Evolutionary conservation across 768 basidiomycete genomes (phyloP).

Genomic region (Tylopilus subfusipes): DNA sequence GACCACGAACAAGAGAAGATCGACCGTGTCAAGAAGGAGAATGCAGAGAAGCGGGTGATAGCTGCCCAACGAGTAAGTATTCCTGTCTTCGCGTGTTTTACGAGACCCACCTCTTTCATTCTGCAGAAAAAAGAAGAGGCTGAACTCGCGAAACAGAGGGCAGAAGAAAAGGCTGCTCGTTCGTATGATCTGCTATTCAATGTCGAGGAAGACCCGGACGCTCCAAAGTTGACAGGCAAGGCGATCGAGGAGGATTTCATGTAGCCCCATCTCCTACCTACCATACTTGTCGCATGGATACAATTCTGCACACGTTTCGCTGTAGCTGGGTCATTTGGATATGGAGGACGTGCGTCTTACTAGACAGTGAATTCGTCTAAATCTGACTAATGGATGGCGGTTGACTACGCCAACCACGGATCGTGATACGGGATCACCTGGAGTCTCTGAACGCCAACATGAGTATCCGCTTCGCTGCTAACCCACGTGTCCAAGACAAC

Average conservation of each 20-base stretch:
- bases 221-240: constrained; percentile 54
- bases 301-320: no score
- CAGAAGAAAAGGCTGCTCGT: constrained; percentile 83
- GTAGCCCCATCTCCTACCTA: no score
- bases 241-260: constrained; percentile 90
- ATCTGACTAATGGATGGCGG: no score
- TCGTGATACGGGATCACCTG: background rate
- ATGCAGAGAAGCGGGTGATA: constrained; percentile 53
- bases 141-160: constrained; percentile 70
- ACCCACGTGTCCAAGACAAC: constrained; percentile 3
- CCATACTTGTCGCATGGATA: no score
- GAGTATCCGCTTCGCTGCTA: constrained; percentile 29
- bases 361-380: no score
- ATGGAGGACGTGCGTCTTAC: no score
- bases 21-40: constrained; percentile 78
- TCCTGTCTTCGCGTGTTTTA: background rate
- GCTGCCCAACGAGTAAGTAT: constrained; percentile 63
- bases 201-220: constrained; percentile 55
- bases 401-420: no score
- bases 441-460: constrained; percentile 15
- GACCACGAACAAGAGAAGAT: constrained; percentile 89
- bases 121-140: constrained; percentile 73
- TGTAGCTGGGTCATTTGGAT: no score
- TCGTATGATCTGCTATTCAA: constrained; percentile 82
- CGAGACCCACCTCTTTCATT: background rate